Evolutionary conservation across 2,329 filamentous ascomycete species (phyloP).

Genomic region (Aureobasidium sp.): DNA sequence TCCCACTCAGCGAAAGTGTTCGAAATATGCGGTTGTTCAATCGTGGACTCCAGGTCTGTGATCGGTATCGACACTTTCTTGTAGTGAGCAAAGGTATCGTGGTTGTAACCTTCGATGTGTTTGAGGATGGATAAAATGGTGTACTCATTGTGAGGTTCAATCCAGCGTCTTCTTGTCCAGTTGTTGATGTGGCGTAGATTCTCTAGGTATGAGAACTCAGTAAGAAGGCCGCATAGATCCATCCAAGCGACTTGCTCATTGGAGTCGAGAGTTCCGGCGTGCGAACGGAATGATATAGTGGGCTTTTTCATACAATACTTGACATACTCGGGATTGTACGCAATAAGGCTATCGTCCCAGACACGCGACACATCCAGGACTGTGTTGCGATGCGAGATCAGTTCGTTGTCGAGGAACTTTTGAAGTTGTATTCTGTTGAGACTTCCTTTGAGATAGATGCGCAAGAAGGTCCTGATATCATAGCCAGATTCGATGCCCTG

Average conservation of each 20-base stretch:
- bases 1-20: no score
- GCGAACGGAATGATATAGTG: background rate
- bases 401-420: background rate
- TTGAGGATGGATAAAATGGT: background rate
- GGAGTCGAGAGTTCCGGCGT: background rate
- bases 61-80: background rate
- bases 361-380: background rate
- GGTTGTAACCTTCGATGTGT: background rate
- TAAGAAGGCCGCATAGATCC: background rate
- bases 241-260: slow-evolving; percentile 2
- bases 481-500: background rate
- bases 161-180: background rate
- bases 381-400: background rate
- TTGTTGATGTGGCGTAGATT: background rate
- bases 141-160: background rate
- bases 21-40: background rate
- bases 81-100: background rate
- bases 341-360: background rate
- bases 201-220: background rate
- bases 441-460: background rate
- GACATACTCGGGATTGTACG: background rate
- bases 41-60: background rate
- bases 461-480: background rate
- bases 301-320: slow-evolving; percentile 1
- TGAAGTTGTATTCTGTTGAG: background rate